Evolutionary conservation across 2,329 filamentous ascomycete species (phyloP).

Genomic region (Graphiopsis chlorocephala): DNA sequence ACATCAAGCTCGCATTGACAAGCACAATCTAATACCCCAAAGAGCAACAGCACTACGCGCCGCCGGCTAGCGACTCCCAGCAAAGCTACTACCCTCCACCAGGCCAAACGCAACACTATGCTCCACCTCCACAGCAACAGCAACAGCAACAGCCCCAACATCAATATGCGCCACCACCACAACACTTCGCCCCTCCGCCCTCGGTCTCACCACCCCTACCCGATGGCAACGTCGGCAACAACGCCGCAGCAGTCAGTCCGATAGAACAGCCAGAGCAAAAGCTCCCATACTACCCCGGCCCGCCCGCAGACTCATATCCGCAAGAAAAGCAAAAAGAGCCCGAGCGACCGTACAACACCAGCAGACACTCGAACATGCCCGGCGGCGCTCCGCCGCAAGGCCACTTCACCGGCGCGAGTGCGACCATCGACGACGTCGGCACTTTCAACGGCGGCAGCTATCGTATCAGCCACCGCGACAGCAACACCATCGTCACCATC

Average conservation of each 20-base stretch:
- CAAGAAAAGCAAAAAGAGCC: slow-evolving; percentile 33
- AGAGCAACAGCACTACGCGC: slow-evolving; percentile 25
- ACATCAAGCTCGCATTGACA: not conserved
- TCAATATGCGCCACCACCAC: slow-evolving; percentile 26
- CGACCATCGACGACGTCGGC: slow-evolving; percentile 76
- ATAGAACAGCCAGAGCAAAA: slow-evolving; percentile 25
- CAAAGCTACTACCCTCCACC: slow-evolving; percentile 30
- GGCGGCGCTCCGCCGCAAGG: slow-evolving; percentile 43
- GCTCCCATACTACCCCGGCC: slow-evolving; percentile 37
- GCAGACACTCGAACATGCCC: slow-evolving; percentile 29
- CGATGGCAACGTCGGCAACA: slow-evolving; percentile 27
- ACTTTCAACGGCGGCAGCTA: slow-evolving; percentile 96
- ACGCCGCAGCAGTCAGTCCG: slow-evolving; percentile 17
- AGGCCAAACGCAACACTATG: slow-evolving; percentile 20
- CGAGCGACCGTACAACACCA: slow-evolving; percentile 31
- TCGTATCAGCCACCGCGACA: slow-evolving; percentile 86
- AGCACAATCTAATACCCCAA: slow-evolving; percentile 5
- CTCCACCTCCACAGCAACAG: slow-evolving; percentile 8
- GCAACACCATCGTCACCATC: slow-evolving; percentile 83
- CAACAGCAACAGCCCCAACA: slow-evolving; percentile 17
- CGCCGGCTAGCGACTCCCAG: slow-evolving; percentile 21
- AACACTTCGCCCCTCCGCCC: slow-evolving; percentile 36
- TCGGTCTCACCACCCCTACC: slow-evolving; percentile 33
- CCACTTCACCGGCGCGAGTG: slow-evolving; percentile 63
- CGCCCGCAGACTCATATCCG: slow-evolving; percentile 33